Percentiles rank a stretch among this genome's conserved stretches.
Conservation (phyloP, 306 rosid genomes). For the Cajanus cajan region DNA sequence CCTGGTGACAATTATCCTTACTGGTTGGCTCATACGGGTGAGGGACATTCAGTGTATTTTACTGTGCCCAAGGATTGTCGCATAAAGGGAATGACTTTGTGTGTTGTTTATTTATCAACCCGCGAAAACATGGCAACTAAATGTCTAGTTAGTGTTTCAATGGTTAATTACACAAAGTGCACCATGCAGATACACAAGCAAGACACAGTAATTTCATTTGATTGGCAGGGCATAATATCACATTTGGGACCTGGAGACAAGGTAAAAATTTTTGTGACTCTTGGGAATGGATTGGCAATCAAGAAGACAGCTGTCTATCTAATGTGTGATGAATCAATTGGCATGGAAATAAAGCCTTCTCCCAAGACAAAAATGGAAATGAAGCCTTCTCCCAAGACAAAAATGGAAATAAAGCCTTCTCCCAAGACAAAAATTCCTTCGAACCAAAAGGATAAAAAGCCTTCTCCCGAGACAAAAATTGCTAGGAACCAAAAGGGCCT, state of each 20-base stretch:
- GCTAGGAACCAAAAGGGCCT: no score
- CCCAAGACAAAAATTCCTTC: no score
- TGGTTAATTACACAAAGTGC: not conserved
- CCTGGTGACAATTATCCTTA: conserved; percentile 14
- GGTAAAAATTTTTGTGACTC: not conserved
- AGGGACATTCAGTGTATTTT: not conserved
- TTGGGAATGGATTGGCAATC: not conserved
- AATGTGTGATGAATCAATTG: not conserved
- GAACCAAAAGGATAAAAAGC: no score
- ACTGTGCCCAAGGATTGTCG: not conserved
- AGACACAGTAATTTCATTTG: not conserved
- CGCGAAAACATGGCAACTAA: not conserved
- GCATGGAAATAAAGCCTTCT: not conserved
- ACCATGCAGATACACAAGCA: not conserved
- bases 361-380: not conserved
- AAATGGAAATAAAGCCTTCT: no score
- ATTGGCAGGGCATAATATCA: not conserved
- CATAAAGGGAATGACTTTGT: not conserved
- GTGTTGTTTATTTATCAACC: not conserved
- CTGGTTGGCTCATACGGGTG: not conserved
- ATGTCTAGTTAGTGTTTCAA: not conserved
- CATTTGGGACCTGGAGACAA: not conserved
- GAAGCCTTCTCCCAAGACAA: no score
- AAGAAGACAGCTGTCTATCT: not conserved
- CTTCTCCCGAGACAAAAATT: no score